phyloP scores from a whole-genome alignment of 2,329 filamentous ascomycete genomes.

The Colletotrichum sp. region DNA sequence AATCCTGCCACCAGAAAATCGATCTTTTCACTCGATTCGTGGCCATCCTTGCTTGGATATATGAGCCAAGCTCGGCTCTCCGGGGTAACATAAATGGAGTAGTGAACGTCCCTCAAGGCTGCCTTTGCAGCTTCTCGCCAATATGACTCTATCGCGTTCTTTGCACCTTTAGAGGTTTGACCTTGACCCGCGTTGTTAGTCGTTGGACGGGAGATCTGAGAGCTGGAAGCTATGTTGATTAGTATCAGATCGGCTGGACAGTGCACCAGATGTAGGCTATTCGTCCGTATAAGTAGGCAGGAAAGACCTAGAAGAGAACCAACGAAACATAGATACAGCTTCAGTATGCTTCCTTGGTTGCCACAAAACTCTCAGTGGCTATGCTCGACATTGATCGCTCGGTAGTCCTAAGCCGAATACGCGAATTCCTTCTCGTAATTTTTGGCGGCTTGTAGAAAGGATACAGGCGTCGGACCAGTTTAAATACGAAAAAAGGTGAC shows the following conservation, averaged over 20 bases:
- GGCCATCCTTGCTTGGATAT: not conserved
- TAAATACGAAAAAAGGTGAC: not conserved
- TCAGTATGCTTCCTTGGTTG: not conserved
- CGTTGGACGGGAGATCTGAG: not conserved
- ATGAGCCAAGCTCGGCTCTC: not conserved
- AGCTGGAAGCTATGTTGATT: not conserved
- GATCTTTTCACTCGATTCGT: no score
- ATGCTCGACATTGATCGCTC: not conserved
- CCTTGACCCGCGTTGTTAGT: not conserved
- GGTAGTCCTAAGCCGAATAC: no score
- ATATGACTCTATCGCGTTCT: rapidly evolving
- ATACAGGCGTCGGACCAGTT: no score
- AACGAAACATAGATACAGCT: rapidly evolving
- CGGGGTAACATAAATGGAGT: not conserved
- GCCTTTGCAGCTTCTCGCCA: not conserved
- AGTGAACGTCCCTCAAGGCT: no score
- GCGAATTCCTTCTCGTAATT: no score
- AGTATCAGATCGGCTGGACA: not conserved
- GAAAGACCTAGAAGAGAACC: rapidly evolving
- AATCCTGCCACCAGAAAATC: no score
- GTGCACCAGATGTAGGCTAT: not conserved
- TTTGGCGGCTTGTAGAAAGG: no score
- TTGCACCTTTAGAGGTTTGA: not conserved
- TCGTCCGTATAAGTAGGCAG: not conserved
- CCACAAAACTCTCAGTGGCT: not conserved